Evolutionary conservation across 192 early-diverging fungal genomes (phyloP).

Genomic region (Ramicandelaber brevisporus): DNA sequence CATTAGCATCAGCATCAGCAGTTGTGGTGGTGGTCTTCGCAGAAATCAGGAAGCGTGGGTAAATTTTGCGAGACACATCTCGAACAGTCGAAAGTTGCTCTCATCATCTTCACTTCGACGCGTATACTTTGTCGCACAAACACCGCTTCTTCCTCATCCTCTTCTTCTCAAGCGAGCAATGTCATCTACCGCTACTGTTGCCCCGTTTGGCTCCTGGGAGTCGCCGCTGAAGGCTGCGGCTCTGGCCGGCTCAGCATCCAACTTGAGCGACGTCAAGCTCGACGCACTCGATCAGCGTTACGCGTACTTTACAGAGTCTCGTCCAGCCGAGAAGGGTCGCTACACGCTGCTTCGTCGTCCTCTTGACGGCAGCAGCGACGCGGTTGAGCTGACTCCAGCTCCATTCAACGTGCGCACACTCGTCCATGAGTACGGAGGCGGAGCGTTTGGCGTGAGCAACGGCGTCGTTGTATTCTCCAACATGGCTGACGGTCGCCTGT

Average conservation of each 20-base stretch:
- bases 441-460: slow-evolving; percentile 22
- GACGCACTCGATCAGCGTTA: slow-evolving; percentile 7
- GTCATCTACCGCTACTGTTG: no score
- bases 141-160: no score
- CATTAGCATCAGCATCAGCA: no score
- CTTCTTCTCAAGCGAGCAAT: no score
- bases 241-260: slow-evolving; percentile 7
- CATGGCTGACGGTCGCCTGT: slow-evolving; percentile 23
- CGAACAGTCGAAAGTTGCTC: no score
- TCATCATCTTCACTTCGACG: no score
- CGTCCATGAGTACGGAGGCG: slow-evolving; percentile 61
- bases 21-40: no score
- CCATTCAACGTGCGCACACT: slow-evolving; percentile 33
- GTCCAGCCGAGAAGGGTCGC: slow-evolving; percentile 11
- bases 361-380: slow-evolving; percentile 10
- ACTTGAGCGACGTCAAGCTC: slow-evolving; percentile 4
- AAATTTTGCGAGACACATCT: no score
- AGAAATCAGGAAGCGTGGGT: no score
- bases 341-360: slow-evolving; percentile 8
- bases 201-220: slow-evolving; percentile 13
- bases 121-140: no score
- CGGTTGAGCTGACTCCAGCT: slow-evolving; percentile 11
- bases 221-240: slow-evolving; percentile 8
- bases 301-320: slow-evolving; percentile 16
- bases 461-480: slow-evolving; percentile 35